These are phyloP conservation scores for Amauroascus niger DNA, from an alignment of 2,329 filamentous ascomycete species.

Conservation along the genomic window DNA sequence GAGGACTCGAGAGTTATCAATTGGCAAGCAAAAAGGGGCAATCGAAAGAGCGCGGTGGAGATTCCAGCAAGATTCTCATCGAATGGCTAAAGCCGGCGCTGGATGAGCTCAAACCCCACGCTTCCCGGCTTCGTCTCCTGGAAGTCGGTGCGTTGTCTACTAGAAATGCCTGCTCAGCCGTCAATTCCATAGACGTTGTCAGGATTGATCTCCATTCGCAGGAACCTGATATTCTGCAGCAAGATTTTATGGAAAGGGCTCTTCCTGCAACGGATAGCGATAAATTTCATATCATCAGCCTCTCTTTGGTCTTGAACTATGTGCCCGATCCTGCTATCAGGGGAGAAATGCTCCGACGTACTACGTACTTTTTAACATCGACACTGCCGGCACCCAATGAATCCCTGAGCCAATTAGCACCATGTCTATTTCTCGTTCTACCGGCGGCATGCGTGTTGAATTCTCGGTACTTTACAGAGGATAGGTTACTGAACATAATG, in stretches of 20 bases:
- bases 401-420: constrained; percentile 25
- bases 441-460: constrained; percentile 82
- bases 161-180: constrained; percentile 71
- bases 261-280: constrained; percentile 52
- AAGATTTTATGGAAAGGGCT: constrained; percentile 88
- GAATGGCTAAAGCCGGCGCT: constrained; percentile 45
- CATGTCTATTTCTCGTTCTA: constrained; percentile 74
- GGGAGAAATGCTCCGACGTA: constrained; percentile 77
- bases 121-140: constrained; percentile 52
- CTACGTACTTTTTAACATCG: constrained; percentile 56
- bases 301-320: constrained; percentile 90
- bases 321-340: constrained; percentile 66
- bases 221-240: constrained; percentile 63
- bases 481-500: constrained; percentile 64
- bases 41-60: constrained; percentile 51
- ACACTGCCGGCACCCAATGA: constrained; percentile 15
- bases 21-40: constrained; percentile 54
- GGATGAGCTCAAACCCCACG: constrained; percentile 16
- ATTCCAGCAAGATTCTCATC: constrained; percentile 51
- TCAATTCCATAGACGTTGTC: constrained; percentile 59
- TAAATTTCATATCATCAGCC: constrained; percentile 77
- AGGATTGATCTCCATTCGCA: constrained; percentile 89
- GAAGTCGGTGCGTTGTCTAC: constrained; percentile 84
- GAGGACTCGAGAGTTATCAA: constrained; percentile 53
- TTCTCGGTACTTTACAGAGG: constrained; percentile 76